Evolutionary conservation across 2,329 filamentous ascomycete species (phyloP), one percentile per base, ranked within the genome.

Genomic region (Microsporum canis): DNA sequence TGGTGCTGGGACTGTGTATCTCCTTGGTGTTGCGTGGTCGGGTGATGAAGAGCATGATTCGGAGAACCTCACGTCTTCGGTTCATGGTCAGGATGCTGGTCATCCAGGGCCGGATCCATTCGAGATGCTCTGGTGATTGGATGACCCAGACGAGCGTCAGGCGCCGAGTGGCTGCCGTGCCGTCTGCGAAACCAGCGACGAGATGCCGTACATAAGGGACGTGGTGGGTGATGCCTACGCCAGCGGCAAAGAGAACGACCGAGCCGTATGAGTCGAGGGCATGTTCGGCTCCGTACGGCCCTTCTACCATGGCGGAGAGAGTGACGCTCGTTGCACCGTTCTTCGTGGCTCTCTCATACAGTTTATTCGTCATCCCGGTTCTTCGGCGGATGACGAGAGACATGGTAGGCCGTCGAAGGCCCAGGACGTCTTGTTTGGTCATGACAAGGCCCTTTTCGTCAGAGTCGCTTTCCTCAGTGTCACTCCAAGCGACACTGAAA

Each of bases 181-280:
- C 83, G 0, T 83, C 78, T 60, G 84, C 83, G 72, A 82, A 87
- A 3, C 87, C 87, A 60, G 84, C 77, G 62, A 92, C 81, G 3
- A 92, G 78, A 58, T 94, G 87, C 60, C 85, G 86, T 6, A 96
- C 82, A 72, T 95, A 95, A 38, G 91, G 89, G 34, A 97, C 84
- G 72, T 95, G 91, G 73, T 97, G 92, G 0, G 92, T 96, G 75
- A 99, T 97, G 64, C 94, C 94, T 3, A 94, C 91, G 61, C 92
- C 89, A 61, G 91, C 91, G 10, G 92, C 91, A 71, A 96, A 91
- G 61, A 99, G 86, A 65, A 99, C 83, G 51, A 87, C 85, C 49
- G 95, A 94, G 43, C 94, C 92, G 74, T 96, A 97, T 5, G 91
- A 96, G 73, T 91, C 86, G 65, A 97, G 85, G 63, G 85, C 85